Conservation (phyloP, 208 protist species). For the Acanthamoeba lenticulata region DNA sequence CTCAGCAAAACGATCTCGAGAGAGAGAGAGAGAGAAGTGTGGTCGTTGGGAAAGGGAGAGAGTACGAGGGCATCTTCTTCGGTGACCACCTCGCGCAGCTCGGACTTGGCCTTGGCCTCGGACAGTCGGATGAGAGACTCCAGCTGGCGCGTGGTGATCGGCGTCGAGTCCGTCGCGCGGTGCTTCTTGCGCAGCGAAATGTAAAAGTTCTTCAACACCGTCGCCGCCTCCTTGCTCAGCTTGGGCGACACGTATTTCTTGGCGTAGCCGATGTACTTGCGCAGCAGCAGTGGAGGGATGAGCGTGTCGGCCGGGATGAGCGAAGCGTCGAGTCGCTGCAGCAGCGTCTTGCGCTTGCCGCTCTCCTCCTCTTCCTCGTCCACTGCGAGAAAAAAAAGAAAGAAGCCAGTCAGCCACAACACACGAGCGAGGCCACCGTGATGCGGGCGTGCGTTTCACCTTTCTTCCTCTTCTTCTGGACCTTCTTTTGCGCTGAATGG, state of each 20-base stretch:
- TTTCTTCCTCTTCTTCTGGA: conserved; percentile 58
- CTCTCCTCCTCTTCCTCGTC: neutral
- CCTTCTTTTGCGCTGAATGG: conserved; percentile 25
- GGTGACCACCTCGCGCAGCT: conserved; percentile 92
- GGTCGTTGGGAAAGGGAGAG: too few species aligned
- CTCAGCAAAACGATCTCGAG: neutral
- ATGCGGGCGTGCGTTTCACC: neutral
- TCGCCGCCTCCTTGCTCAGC: conserved; percentile 75
- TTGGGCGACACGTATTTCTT: conserved; percentile 85
- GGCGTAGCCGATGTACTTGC: conserved; percentile 93
- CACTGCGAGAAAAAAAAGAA: neutral
- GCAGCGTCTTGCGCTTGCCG: neutral
- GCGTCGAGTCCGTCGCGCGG: conserved; percentile 75
- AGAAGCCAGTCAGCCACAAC: neutral
- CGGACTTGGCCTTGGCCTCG: conserved; percentile 86
- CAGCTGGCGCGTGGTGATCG: conserved; percentile 91
- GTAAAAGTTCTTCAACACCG: conserved; percentile 86
- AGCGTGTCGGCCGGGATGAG: conserved; percentile 11
- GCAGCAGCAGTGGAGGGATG: conserved; percentile 58
- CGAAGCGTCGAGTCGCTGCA: neutral
- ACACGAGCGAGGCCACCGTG: neutral
- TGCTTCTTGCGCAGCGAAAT: conserved; percentile 80
- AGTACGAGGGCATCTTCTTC: conserved; percentile 90
- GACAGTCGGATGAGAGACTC: conserved; percentile 94
- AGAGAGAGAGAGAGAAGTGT: neutral